Percentiles rank a stretch among this genome's conserved stretches.
phyloP scores from a whole-genome alignment of 176 grass and related monocot genomes.

The Poa pratensis region DNA sequence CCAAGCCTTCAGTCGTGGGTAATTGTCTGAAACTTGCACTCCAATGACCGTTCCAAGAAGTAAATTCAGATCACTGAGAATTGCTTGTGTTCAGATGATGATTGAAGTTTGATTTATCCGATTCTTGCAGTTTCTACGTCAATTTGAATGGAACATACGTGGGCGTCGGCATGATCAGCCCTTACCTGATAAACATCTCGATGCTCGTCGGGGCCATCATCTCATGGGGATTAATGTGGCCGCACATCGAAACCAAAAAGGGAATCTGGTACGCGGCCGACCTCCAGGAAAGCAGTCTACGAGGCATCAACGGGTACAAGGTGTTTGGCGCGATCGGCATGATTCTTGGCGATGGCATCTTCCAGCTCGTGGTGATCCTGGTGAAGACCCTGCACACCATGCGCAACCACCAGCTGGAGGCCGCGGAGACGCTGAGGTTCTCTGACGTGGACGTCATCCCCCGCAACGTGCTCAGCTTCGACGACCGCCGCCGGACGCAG shows the following conservation, averaged over 20 bases:
- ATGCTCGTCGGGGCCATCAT: constrained; percentile 67
- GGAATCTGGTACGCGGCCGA: constrained; percentile 63
- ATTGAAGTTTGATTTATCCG: neutral
- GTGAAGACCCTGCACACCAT: constrained; percentile 57
- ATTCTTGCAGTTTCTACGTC: constrained; percentile 68
- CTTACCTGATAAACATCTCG: constrained; percentile 76
- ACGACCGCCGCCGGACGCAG: constrained; percentile 59
- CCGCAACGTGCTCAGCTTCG: constrained; percentile 54
- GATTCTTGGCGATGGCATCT: constrained; percentile 74
- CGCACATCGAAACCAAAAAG: constrained; percentile 58
- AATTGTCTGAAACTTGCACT: neutral
- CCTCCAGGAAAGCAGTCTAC: constrained; percentile 60
- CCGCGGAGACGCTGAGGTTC: constrained; percentile 44
- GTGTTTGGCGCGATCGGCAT: constrained; percentile 66
- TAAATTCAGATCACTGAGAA: constrained; percentile 14
- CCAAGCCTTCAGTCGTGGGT: constrained; percentile 58
- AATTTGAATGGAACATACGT: constrained; percentile 63
- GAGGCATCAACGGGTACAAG: constrained; percentile 74
- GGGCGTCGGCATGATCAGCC: constrained; percentile 83
- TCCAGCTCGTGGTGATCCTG: constrained; percentile 65
- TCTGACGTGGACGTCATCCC: constrained; percentile 41
- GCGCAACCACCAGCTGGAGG: constrained; percentile 39
- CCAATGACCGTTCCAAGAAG: neutral
- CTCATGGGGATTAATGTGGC: constrained; percentile 80
- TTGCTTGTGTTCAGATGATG: neutral